Base-by-base conservation (phyloP, 1,284 basidiomycete genomes). In the Ganoderma sp. region DNA sequence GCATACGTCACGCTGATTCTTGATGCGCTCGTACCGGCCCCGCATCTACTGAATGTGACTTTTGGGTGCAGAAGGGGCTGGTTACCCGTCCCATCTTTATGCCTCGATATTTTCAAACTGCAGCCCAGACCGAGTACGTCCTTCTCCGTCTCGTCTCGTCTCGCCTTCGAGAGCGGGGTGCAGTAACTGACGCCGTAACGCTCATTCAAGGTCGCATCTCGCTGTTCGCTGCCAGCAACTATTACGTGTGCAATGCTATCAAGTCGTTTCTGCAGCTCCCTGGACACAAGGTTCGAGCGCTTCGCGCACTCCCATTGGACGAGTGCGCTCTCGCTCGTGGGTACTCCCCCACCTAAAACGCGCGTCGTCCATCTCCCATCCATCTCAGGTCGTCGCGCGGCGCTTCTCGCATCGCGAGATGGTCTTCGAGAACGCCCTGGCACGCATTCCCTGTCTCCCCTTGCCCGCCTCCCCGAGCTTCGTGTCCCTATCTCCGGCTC, bases 241-340 rank as follows among this genome's bases (percentile, higher is more conserved):
- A 70, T 72, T 72, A 72, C 71, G 71, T 72, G 65, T 69, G 60
- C 57, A 43, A 45, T 59, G 67, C 57, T 68, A 70, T 72, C 68
- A 67, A 39, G 64, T 57, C 41, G 41, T 65, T 48, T 61, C 66
- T 67, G 65, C 68, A 52, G 60, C 37, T 65, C 56, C 60, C 65
- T 59, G 68, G 65, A 65, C 67, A 58, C 65, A 70, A 67, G 50
- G 41, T 52, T 65, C 56, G 59, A 64, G 45, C 54, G 56, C 68
- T 65, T 70, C 71, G 32, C 50, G 65, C 22, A 17, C 10, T 61
- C 60, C 62, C 50, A 64, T 70, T 72, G 69, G 71, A 57, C 50
- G 66, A 45, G 56, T 28, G 54, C 2, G 43, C 12, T 37, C 62
- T 60, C 48, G n/a, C 48, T 43, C 68, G 71, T 70, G 71, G 67